These are phyloP conservation scores for Fistulinella staudtii DNA, from an alignment of 1,284 basidiomycete genomes.

Conservation along the genomic window DNA sequence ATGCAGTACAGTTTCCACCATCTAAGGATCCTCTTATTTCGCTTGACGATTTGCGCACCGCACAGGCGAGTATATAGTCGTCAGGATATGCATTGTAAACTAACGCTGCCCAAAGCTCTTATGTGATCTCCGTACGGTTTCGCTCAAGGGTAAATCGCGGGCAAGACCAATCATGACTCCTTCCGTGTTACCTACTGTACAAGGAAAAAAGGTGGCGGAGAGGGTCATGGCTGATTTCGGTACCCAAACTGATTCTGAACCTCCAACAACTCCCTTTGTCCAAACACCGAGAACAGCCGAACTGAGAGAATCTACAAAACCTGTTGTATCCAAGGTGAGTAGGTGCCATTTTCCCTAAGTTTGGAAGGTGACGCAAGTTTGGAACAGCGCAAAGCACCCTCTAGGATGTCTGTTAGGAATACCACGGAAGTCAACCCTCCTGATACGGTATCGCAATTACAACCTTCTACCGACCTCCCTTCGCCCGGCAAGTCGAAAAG, in stretches of 20 bases:
- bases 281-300: conserved; percentile 13
- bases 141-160: conserved; percentile 5
- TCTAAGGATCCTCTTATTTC: conserved; percentile 26
- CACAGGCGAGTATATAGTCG: conserved; percentile 31
- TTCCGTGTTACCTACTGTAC: not conserved
- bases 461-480: conserved; percentile 16
- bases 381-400: conserved; percentile 29
- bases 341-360: not conserved
- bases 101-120: conserved; percentile 24
- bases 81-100: not conserved
- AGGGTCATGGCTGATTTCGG: conserved; percentile 21
- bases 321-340: conserved; percentile 19
- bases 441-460: conserved; percentile 13
- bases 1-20: conserved; percentile 28
- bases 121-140: conserved; percentile 26
- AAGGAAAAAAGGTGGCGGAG: conserved; percentile 1
- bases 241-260: conserved; percentile 28
- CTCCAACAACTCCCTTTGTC: conserved; percentile 2
- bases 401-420: conserved; percentile 18
- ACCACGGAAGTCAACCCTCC: conserved; percentile 14
- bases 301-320: conserved; percentile 17
- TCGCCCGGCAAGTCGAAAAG: conserved; percentile 31
- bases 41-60: conserved; percentile 39
- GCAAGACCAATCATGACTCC: not conserved
- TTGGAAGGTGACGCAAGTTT: not conserved